Evolutionary conservation across 106 monocot species (phyloP).

Genomic region (Dendrobium huoshanense): DNA sequence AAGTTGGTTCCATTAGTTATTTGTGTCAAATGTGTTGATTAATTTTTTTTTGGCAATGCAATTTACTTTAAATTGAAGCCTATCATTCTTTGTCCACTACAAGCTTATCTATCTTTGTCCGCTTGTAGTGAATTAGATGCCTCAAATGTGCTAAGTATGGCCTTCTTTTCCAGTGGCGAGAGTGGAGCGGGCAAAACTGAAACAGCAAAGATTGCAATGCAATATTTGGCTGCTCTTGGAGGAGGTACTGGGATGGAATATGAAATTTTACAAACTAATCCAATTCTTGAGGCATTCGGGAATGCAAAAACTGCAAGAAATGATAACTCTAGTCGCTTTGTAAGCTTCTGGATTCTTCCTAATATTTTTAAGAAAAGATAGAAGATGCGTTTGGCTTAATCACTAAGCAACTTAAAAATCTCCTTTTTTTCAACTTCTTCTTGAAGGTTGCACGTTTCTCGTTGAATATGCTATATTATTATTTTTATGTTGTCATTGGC

Average conservation of each 20-base stretch:
- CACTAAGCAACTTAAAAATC: background rate
- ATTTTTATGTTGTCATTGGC: background rate
- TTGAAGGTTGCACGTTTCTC: background rate
- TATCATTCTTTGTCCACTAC: background rate
- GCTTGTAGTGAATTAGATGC: background rate
- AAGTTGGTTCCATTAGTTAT: background rate
- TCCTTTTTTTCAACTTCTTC: background rate
- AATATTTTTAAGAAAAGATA: conserved; percentile 1
- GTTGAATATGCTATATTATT: conserved; percentile 8
- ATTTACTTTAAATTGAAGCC: background rate
- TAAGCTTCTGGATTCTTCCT: conserved; percentile 34
- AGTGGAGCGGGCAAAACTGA: conserved; percentile 99
- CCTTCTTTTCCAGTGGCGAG: conserved; percentile 63
- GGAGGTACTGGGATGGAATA: conserved; percentile 97
- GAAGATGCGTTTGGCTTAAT: background rate
- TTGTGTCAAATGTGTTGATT: background rate
- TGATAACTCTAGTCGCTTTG: conserved; percentile 98
- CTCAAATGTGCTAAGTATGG: background rate
- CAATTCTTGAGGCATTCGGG: conserved; percentile 97
- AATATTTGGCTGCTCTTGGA: conserved; percentile 93
- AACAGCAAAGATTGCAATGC: conserved; percentile 99
- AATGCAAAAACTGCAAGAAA: conserved; percentile 95
- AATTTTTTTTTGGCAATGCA: background rate
- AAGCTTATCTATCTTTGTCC: background rate
- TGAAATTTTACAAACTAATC: conserved; percentile 95